Evolutionary conservation across 768 basidiomycete genomes (phyloP), one percentile per base, ranked within the genome.

Genomic region (Phylloporus arenicola): DNA sequence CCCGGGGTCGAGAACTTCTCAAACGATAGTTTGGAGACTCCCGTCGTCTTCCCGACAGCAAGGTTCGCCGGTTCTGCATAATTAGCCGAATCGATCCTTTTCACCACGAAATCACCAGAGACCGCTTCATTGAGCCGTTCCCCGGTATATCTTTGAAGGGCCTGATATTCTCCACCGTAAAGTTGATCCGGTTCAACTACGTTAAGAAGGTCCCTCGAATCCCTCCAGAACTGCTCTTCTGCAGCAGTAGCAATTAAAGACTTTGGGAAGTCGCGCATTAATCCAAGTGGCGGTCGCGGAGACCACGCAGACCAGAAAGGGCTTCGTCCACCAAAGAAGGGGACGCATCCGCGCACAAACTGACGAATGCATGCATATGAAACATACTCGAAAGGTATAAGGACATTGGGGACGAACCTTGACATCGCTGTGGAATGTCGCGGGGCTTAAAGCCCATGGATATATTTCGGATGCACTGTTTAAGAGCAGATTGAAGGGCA

Each of bases 1-100:
- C 58, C 58, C 8, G 53, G 49, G 12, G 55, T 57, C 34, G 56
- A 48, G 40, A 57, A 49, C 55, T 60, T 60, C 25, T 57, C 58
- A 24, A 61, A 60, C 9, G 29, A 47, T 11, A 53, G 13, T 4
- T 37, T 51, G 11, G 55, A 50, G 4, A 50, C n/a, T 6, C 44
- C 31, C 6, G 51, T 56, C 5, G 45, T 51, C 24, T 33, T 49
- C 20, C 55, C 58, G 19, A 59, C 58, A 4, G 58, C 54, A 22
- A 59, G 54, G 9, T 17, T 24, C 3, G 49, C 41, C 8, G 49
- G 30, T 17, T 54, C 49, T 17, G 35, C 30, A 29, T 47, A 51
- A 3, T 34, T 35, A 3, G 38, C 33, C 6, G 19, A 25, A 6
- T 22, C 2, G 9, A 53, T 34, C 19, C 1, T 29, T 7, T 19